These are phyloP conservation scores for Fonsecaea erecta DNA, from an alignment of 2,329 filamentous ascomycete genomes.

Conservation along the genomic window DNA sequence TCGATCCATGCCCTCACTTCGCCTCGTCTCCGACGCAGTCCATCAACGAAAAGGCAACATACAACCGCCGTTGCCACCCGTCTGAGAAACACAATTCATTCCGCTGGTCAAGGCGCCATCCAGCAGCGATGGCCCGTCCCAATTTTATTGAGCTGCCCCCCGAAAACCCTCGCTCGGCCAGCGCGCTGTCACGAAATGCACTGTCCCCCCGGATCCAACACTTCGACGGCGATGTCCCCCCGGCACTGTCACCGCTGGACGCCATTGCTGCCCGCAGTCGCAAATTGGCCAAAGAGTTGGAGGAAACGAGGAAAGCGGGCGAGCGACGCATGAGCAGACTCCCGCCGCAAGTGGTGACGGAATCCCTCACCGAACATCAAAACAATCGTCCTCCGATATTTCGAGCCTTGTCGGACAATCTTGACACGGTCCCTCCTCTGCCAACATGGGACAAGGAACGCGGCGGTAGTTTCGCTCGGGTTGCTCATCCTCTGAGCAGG, in stretches of 20 bases:
- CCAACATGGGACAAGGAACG: constrained; percentile 51
- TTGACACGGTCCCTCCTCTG: constrained; percentile 43
- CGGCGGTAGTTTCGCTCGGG: constrained; percentile 42
- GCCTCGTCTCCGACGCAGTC: constrained; percentile 5
- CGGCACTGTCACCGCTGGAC: constrained; percentile 90
- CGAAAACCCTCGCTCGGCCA: constrained; percentile 25
- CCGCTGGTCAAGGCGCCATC: neutral
- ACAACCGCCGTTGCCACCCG: neutral
- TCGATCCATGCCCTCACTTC: constrained; percentile 19
- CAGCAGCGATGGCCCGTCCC: constrained; percentile 49
- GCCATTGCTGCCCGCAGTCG: constrained; percentile 92
- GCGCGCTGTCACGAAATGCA: constrained; percentile 53
- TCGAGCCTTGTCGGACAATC: constrained; percentile 69
- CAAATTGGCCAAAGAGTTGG: constrained; percentile 81
- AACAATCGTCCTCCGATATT: constrained; percentile 72
- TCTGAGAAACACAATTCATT: neutral
- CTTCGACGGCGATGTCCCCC: constrained; percentile 79
- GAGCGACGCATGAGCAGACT: constrained; percentile 83
- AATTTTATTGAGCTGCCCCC: constrained; percentile 62
- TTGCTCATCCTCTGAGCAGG: constrained; percentile 56
- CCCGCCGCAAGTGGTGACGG: constrained; percentile 79
- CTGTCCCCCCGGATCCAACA: constrained; percentile 73
- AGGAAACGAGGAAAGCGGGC: constrained; percentile 71
- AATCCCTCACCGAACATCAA: constrained; percentile 74
- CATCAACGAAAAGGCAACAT: constrained; percentile 4